Percentiles rank a stretch among this genome's conserved stretches.
Evolutionary conservation across 2,329 filamentous ascomycete genomes (phyloP).

Genomic region (Seiridium cupressi): DNA sequence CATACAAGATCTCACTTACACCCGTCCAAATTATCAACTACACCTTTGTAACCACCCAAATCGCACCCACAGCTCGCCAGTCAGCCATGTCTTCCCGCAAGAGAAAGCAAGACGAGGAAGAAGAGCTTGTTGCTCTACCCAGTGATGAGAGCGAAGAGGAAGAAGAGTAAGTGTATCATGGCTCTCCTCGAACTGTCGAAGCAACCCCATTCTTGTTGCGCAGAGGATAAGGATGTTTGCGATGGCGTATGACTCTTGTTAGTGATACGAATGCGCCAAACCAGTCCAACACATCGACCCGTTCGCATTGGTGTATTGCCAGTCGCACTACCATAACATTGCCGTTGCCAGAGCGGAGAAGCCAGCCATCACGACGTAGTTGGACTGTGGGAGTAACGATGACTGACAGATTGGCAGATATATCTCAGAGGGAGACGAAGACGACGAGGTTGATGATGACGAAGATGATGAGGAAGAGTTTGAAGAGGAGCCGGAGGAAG

Average conservation of each 20-base stretch:
- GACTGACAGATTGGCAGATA: conserved; percentile 18
- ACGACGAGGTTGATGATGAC: conserved; percentile 28
- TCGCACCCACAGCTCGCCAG: conserved; percentile 9
- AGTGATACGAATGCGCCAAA: background rate
- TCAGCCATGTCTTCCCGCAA: conserved; percentile 28
- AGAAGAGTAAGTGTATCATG: conserved; percentile 29
- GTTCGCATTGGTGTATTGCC: background rate
- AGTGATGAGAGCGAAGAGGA: conserved; percentile 33
- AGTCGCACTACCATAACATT: background rate
- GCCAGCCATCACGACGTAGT: background rate
- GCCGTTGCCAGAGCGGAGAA: background rate
- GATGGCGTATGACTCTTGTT: background rate
- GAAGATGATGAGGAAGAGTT: conserved; percentile 27
- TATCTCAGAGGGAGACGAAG: conserved; percentile 28
- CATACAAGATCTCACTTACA: conserved; percentile 7
- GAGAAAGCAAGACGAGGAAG: conserved; percentile 31
- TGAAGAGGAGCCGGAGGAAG: conserved; percentile 24
- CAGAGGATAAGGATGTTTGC: too few relatives aligned
- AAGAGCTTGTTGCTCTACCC: conserved; percentile 32
- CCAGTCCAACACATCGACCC: background rate
- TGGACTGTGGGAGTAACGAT: background rate
- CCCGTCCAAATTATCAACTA: conserved; percentile 2
- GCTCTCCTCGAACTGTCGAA: background rate
- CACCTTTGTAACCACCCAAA: background rate
- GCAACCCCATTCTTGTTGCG: too few relatives aligned